Percentiles rank a stretch among this genome's conserved stretches.
Conservation (phyloP, 1,139 yeast species). For the Magnusiomyces paraingens region DNA sequence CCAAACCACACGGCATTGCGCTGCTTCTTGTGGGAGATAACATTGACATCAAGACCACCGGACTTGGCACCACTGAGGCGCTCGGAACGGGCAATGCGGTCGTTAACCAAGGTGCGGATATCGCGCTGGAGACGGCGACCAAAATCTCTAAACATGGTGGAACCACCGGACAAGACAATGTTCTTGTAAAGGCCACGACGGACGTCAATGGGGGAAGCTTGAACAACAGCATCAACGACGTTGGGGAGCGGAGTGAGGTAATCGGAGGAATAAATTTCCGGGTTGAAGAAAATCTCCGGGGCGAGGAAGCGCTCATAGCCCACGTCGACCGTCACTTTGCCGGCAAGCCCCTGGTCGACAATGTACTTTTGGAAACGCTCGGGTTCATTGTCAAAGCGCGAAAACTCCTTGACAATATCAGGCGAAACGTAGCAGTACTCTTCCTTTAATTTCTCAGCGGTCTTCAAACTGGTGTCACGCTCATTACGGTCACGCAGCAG, state of each 20-base stretch:
- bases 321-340: slow-evolving; percentile 68
- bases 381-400: slow-evolving; percentile 88
- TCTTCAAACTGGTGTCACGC: slow-evolving; percentile 83
- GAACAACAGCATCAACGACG: slow-evolving; percentile 92
- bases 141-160: slow-evolving; percentile 97
- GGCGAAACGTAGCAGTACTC: slow-evolving; percentile 97
- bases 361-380: slow-evolving; percentile 90
- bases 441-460: slow-evolving; percentile 95
- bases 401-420: slow-evolving; percentile 93
- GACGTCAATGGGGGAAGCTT: slow-evolving; percentile 94
- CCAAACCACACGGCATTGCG: slow-evolving; percentile 99
- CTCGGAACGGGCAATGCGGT: slow-evolving; percentile 80
- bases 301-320: slow-evolving; percentile 98
- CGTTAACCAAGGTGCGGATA: slow-evolving; percentile 77
- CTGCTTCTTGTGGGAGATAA: slow-evolving; percentile 94
- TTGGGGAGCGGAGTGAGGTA: slow-evolving; percentile 92
- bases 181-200: slow-evolving; percentile 93
- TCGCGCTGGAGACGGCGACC: slow-evolving; percentile 97
- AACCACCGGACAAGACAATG: slow-evolving; percentile 93
- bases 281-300: slow-evolving; percentile 97
- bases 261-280: slow-evolving; percentile 93
- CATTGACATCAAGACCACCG: slow-evolving; percentile 95
- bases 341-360: slow-evolving; percentile 74
- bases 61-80: slow-evolving; percentile 67
- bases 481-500: slow-evolving; percentile 96